Evolutionary conservation across 805 yeast genomes (phyloP).

Genomic region (Torulaspora microellipsoides): DNA sequence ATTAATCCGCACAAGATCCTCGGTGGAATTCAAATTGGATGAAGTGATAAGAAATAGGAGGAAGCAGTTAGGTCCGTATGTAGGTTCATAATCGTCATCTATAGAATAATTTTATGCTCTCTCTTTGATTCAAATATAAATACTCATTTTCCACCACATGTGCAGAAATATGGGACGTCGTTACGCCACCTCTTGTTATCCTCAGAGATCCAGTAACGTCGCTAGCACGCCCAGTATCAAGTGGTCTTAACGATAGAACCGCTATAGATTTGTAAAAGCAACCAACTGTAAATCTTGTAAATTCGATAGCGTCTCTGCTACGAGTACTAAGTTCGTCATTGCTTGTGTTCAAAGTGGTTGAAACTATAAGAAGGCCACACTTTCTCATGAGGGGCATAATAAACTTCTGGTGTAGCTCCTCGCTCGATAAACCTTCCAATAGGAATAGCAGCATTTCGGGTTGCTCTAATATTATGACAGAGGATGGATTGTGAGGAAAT

Average conservation of each 20-base stretch:
- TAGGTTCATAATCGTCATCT: constrained; percentile 25
- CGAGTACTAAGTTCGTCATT: constrained; percentile 5
- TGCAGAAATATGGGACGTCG: constrained; percentile 19
- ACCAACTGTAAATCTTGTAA: constrained; percentile 21
- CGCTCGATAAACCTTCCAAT: constrained; percentile 24
- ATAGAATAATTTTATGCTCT: constrained; percentile 41
- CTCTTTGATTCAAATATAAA: constrained; percentile 54
- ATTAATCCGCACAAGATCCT: constrained; percentile 78
- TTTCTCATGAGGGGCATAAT: constrained; percentile 24
- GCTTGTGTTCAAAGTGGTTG: constrained; percentile 1
- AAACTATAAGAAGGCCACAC: constrained; percentile 27
- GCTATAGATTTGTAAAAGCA: constrained; percentile 26
- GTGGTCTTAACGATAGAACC: constrained; percentile 53
- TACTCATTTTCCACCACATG: constrained; percentile 53
- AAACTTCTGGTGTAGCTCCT: constrained; percentile 25
- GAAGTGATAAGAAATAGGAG: constrained; percentile 49
- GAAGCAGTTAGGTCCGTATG: constrained; percentile 11
- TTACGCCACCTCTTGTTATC: constrained; percentile 52
- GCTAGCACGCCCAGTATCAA: constrained; percentile 74
- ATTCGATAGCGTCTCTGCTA: constrained; percentile 24
- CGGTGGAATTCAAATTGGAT: constrained; percentile 84
- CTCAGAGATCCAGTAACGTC: constrained; percentile 74
- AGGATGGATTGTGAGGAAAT: constrained; percentile 38
- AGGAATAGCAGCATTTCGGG: constrained; percentile 32
- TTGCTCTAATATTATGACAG: constrained; percentile 28